These are phyloP conservation scores for Fomes fomentarius DNA, from an alignment of 1,284 basidiomycete genomes.

Conservation along the genomic window DNA sequence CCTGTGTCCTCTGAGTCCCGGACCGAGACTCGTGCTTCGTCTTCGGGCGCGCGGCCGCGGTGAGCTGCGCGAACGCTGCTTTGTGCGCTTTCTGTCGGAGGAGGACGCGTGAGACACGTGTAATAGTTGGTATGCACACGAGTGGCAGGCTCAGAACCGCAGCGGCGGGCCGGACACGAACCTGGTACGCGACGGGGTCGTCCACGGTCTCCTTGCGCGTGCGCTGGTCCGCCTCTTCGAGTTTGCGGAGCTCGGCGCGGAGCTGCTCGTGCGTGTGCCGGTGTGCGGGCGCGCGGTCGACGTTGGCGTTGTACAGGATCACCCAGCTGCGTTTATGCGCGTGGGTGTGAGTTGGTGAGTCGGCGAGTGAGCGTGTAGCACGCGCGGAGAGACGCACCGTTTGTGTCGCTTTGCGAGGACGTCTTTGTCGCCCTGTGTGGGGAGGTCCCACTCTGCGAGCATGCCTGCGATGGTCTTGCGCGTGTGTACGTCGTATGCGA, in stretches of 20 bases:
- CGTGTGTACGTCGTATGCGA: conserved; percentile 65
- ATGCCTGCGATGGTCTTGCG: conserved; percentile 65
- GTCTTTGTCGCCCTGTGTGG: conserved; percentile 54
- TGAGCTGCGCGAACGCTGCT: conserved; percentile 45
- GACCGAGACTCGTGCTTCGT: neutral
- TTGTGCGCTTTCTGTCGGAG: conserved; percentile 46
- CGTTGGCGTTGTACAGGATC: conserved; percentile 69
- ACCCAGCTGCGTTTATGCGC: conserved; percentile 54
- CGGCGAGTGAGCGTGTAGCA: neutral
- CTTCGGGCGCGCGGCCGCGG: conserved; percentile 43
- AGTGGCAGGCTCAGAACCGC: neutral
- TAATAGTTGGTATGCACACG: neutral
- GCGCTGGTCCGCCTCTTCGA: conserved; percentile 54
- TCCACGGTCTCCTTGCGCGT: conserved; percentile 43
- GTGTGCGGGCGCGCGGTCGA: conserved; percentile 54
- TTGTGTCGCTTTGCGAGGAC: conserved; percentile 60
- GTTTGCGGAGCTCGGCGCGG: conserved; percentile 53
- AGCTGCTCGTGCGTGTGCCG: conserved; percentile 54
- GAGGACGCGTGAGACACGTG: neutral
- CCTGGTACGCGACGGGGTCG: conserved; percentile 52
- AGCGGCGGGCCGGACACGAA: conserved; percentile 29
- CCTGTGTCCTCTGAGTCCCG: neutral
- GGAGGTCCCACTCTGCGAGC: conserved; percentile 52
- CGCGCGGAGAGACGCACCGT: conserved; percentile 43
- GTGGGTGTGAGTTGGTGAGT: neutral